Percentiles rank a stretch among this genome's conserved stretches.
These are phyloP conservation scores for Rhynchosporium graminicola DNA, from an alignment of 2,329 filamentous ascomycete genomes.

Conservation along the genomic window DNA sequence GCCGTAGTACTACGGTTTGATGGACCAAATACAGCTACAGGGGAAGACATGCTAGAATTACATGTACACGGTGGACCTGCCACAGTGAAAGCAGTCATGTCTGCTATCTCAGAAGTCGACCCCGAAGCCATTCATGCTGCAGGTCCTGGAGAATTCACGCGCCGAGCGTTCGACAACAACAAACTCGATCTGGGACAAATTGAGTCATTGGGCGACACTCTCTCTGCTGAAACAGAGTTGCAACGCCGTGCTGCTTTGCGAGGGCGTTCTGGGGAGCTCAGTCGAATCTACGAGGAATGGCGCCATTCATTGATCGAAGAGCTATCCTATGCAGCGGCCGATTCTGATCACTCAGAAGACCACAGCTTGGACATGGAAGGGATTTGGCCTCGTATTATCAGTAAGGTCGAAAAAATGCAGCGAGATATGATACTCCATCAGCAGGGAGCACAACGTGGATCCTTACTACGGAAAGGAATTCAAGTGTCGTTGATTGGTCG, in stretches of 20 bases:
- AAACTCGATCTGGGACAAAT: slow-evolving; percentile 85
- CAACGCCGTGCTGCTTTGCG: slow-evolving; percentile 85
- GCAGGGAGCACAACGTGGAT: slow-evolving; percentile 75
- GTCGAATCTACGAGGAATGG: slow-evolving; percentile 81
- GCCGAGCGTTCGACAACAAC: slow-evolving; percentile 84
- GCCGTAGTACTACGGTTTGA: slow-evolving; percentile 75
- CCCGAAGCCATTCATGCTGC: slow-evolving; percentile 71
- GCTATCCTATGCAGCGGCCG: slow-evolving; percentile 86
- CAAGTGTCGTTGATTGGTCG: slow-evolving; percentile 83
- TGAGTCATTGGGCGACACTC: slow-evolving; percentile 62
- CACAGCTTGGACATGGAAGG: slow-evolving; percentile 87
- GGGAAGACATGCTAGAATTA: slow-evolving; percentile 88
- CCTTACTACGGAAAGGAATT: slow-evolving; percentile 83
- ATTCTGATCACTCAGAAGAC: slow-evolving; percentile 97
- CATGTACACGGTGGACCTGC: slow-evolving; percentile 93
- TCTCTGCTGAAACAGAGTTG: slow-evolving; percentile 81
- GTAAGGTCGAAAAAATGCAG: slow-evolving; percentile 62
- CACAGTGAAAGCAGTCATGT: slow-evolving; percentile 81
- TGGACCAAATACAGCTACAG: slow-evolving; percentile 78
- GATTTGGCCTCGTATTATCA: slow-evolving; percentile 68
- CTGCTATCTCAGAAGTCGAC: slow-evolving; percentile 62
- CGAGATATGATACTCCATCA: slow-evolving; percentile 68
- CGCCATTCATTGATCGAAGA: slow-evolving; percentile 74
- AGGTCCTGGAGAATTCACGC: slow-evolving; percentile 93
- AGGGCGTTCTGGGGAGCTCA: slow-evolving; percentile 69